phyloP scores from a whole-genome alignment of 139 green algal species.

The Coelastrella sp. region DNA sequence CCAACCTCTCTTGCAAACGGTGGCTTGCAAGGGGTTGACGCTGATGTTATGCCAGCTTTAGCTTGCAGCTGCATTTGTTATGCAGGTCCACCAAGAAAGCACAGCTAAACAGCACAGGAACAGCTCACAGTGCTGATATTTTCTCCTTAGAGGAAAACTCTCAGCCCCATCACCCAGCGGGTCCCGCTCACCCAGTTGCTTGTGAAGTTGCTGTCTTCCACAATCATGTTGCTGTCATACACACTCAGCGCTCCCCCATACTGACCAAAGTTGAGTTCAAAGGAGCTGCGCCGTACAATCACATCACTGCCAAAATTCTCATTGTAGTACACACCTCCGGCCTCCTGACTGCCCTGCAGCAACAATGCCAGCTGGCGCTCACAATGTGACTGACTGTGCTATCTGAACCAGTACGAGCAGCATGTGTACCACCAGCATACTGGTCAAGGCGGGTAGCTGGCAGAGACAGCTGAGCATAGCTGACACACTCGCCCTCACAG shows the following conservation, averaged over 20 bases:
- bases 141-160: not conserved
- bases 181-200: conserved; percentile 7
- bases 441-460: not conserved
- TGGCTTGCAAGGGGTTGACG: not conserved
- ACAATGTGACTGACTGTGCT: not conserved
- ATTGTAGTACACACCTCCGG: not conserved
- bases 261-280: not conserved
- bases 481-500: not conserved
- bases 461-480: not conserved
- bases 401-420: not conserved
- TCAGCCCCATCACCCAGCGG: not conserved
- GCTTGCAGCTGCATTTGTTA: too few relatives aligned
- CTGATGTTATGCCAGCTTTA: too few relatives aligned
- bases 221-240: conserved; percentile 5
- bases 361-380: not conserved
- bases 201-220: not conserved
- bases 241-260: conserved; percentile 13
- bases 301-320: not conserved
- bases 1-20: not conserved
- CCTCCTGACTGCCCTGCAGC: not conserved
- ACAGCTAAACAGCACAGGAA: not conserved
- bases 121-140: not conserved
- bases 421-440: not conserved
- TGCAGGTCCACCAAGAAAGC: not conserved
- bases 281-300: not conserved